Conservation (phyloP, 495 filamentous ascomycete species). For the Penicillium pulvis region DNA sequence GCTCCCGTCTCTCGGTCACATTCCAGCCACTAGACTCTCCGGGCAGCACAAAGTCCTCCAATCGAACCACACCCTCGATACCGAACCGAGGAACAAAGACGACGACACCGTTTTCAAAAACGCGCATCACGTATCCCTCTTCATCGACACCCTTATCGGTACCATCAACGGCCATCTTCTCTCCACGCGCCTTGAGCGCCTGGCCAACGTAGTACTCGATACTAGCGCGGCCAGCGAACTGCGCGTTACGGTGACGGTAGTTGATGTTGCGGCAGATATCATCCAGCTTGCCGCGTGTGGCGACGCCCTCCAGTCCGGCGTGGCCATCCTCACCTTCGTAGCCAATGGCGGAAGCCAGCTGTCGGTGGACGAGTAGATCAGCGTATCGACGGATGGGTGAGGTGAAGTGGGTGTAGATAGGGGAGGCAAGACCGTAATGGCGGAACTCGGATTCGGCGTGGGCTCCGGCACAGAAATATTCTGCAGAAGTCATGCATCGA, state of each 20-base stretch:
- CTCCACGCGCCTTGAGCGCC: slow-evolving; percentile 80
- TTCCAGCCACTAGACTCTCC: slow-evolving; percentile 55
- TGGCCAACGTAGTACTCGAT: slow-evolving; percentile 98
- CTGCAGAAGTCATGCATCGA: slow-evolving; percentile 97
- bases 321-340: slow-evolving; percentile 67
- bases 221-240: slow-evolving; percentile 88
- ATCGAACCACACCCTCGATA: slow-evolving; percentile 85
- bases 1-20: slow-evolving; percentile 40
- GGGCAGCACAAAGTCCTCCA: slow-evolving; percentile 76
- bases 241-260: slow-evolving; percentile 92
- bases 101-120: slow-evolving; percentile 95
- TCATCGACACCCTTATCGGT: slow-evolving; percentile 61
- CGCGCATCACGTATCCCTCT: slow-evolving; percentile 93
- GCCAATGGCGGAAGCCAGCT: slow-evolving; percentile 91
- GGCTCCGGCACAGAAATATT: slow-evolving; percentile 94
- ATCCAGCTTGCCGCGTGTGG: slow-evolving; percentile 76
- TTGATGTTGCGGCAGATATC: slow-evolving; percentile 98
- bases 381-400: slow-evolving; percentile 96
- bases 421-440: slow-evolving; percentile 91
- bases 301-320: slow-evolving; percentile 71
- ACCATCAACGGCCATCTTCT: slow-evolving; percentile 40
- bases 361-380: slow-evolving; percentile 89
- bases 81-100: slow-evolving; percentile 95
- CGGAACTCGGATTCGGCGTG: slow-evolving; percentile 92
- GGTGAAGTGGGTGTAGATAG: slow-evolving; percentile 99